Conservation (phyloP, 2,329 filamentous ascomycete genomes). For the Curvularia sp. region DNA sequence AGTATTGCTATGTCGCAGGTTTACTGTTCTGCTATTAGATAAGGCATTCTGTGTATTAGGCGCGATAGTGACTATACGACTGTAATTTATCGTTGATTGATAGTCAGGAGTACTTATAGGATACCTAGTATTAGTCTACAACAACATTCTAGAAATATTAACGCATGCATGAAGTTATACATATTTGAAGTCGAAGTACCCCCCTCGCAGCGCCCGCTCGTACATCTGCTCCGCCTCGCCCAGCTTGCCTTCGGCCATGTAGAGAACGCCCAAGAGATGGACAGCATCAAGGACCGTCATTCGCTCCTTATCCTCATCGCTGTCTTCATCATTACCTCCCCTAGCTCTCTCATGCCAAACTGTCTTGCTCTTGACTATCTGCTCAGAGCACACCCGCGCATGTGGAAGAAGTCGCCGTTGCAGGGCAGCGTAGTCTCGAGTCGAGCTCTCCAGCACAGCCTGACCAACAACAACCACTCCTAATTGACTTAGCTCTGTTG, state of each 20-base stretch:
- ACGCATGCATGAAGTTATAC: no score
- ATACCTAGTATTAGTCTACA: no score
- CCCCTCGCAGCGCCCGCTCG: background rate
- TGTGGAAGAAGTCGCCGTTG: slow-evolving; percentile 33
- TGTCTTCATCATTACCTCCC: background rate
- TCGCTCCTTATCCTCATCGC: background rate
- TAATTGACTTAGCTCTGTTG: slow-evolving; percentile 17
- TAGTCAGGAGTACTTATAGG: no score
- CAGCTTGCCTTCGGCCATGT: background rate
- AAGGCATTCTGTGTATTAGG: no score
- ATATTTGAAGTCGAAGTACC: no score
- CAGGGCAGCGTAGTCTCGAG: slow-evolving; percentile 14
- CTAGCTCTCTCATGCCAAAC: background rate
- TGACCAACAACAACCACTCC: slow-evolving; percentile 21
- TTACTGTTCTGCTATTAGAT: no score
- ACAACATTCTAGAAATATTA: no score
- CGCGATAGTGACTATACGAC: no score
- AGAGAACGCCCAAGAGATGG: background rate
- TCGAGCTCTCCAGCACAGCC: slow-evolving; percentile 13
- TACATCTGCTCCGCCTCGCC: background rate
- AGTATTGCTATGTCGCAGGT: no score
- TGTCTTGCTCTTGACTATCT: slow-evolving; percentile 9
- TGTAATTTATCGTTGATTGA: no score
- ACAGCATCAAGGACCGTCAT: background rate
- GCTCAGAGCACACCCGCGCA: slow-evolving; percentile 16